Conservation (phyloP, 176 grass and related monocot genomes). For the Thalia dealbata region DNA sequence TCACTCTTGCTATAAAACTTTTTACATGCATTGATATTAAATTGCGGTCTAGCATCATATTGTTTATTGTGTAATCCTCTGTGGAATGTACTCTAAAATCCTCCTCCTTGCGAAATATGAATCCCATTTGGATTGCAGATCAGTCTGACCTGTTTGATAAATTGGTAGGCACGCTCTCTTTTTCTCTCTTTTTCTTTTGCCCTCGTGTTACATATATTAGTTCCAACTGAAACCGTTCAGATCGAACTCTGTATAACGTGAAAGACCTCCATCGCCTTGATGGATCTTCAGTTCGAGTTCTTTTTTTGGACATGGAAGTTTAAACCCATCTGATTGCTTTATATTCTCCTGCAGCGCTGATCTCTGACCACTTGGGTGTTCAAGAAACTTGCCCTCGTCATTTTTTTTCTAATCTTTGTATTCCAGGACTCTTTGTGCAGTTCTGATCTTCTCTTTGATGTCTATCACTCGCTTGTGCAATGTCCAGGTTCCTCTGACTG, state of each 20-base stretch:
- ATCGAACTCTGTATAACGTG: conserved; percentile 35
- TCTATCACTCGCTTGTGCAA: conserved; percentile 39
- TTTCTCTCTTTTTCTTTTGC: background rate
- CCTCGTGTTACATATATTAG: background rate
- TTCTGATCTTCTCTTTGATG: conserved; percentile 33
- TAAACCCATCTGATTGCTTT: conserved; percentile 30
- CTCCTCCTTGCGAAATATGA: background rate
- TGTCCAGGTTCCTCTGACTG: conserved; percentile 24
- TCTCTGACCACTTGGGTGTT: conserved; percentile 30
- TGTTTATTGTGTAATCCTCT: background rate
- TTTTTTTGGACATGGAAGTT: conserved; percentile 6
- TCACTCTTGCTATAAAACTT: background rate
- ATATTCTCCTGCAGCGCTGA: conserved; percentile 25
- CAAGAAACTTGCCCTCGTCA: conserved; percentile 33
- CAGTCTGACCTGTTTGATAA: background rate
- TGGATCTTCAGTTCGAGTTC: conserved; percentile 51
- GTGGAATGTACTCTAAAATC: background rate
- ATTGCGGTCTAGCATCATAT: background rate
- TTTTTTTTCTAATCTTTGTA: background rate
- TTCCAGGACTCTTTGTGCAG: conserved; percentile 17
- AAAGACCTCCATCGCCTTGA: conserved; percentile 4
- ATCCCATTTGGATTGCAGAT: background rate
- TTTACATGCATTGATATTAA: background rate
- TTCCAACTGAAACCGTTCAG: conserved; percentile 66
- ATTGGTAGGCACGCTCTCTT: no score